Base-by-base conservation (phyloP, 306 rosid species). In the Fragaria ananassa region DNA sequence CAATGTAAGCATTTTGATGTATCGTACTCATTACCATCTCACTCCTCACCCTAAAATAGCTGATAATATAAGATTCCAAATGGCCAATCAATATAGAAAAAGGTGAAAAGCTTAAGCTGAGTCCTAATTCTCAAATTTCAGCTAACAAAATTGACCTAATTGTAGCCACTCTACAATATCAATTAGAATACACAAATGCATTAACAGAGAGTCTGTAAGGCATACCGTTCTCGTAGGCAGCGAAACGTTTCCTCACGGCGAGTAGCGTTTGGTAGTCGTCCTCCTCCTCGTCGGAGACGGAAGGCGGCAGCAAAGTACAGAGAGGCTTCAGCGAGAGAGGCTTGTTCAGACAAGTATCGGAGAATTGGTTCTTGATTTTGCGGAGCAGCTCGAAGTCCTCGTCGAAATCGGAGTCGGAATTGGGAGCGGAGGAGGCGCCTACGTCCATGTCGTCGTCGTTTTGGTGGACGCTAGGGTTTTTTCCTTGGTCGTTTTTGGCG, bases 221-320 rank as follows among this genome's bases (percentile, higher is more conserved):
- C 74, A 27, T 84, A 90, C 97, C 91, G 57, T 39, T 64, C 21
- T 72, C 83, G 72, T 88, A 88, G 42, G 83, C 58, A 1, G 88
- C 60, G 70, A 92, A 90, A 46, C 97, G 93, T 47, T 42, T 84
- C 82, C 75, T 79, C 45, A 95, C 83, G 7, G 93, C 87, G 1
- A 87, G 90, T 1, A 84, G 85, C 4, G 89, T 89, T 70, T 85
- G 93, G 6, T 83, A 63, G 49, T 95, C 98, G 37, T 95, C 96
- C 23, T 81, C 93, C 11, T 83, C 96, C 0, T 86, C 90, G 49
- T 87, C 97, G 19, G 87, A 56, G 18, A 58, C 57, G 54, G 58
- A 50, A 3, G 79, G 83, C 18, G 93, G 93, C 4, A 91, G 92
- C 74, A 87, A 51, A 77, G 74, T 1, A 27, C 64, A 14, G 64